Evolutionary conservation across 176 grass and related monocot species (phyloP).

Genomic region (maize (Zea mays)): DNA sequence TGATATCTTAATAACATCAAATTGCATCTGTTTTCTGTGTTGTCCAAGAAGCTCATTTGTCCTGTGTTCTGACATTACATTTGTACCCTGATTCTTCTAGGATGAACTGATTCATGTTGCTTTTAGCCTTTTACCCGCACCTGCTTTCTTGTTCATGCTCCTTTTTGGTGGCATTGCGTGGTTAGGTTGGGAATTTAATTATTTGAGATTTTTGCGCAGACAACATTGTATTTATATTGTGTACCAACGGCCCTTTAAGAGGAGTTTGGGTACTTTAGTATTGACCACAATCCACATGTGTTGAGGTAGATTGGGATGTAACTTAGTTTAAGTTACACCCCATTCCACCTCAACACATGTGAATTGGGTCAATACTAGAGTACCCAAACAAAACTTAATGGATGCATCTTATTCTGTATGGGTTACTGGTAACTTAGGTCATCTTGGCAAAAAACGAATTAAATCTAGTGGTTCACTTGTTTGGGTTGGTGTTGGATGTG

Average conservation of each 20-base stretch:
- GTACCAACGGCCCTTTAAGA: neutral
- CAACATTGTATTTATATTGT: neutral
- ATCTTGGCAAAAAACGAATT: neutral
- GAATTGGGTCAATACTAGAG: too few relatives aligned
- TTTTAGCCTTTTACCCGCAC: neutral
- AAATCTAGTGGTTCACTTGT: slow-evolving; percentile 1
- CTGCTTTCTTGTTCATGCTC: neutral
- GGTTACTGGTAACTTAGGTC: neutral
- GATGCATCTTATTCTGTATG: slow-evolving; percentile 7
- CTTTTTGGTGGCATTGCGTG: neutral
- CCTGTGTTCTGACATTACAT: neutral
- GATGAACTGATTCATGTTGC: neutral
- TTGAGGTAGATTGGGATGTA: too few relatives aligned
- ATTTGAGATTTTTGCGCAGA: neutral
- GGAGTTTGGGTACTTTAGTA: too few relatives aligned
- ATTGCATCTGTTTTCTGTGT: neutral
- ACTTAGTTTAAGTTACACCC: too few relatives aligned
- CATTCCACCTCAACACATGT: too few relatives aligned
- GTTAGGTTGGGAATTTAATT: neutral
- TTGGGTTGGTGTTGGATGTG: neutral
- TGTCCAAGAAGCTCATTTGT: neutral
- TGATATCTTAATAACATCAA: neutral
- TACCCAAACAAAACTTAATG: too few relatives aligned
- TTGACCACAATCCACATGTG: too few relatives aligned
- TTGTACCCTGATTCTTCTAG: neutral